These are phyloP conservation scores for Asclepias syriaca DNA, from an alignment of 257 asterid genomes.

Conservation along the genomic window DNA sequence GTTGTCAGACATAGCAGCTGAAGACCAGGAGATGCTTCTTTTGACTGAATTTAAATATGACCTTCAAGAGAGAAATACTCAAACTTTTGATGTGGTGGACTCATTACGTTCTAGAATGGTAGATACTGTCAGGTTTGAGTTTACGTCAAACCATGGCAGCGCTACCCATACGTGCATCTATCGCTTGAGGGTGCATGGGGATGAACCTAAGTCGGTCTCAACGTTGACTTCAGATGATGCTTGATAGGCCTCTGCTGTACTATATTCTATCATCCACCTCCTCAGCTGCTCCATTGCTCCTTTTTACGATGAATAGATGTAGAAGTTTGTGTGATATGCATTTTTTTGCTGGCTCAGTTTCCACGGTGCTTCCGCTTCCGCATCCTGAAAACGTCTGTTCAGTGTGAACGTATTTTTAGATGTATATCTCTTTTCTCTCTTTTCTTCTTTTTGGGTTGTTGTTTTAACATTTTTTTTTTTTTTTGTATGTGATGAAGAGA, in stretches of 20 bases:
- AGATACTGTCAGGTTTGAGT: conserved; percentile 66
- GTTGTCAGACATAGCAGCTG: conserved; percentile 22
- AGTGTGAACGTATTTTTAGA: not conserved
- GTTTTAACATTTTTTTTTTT: not conserved
- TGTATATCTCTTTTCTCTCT: not conserved
- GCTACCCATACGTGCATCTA: conserved; percentile 77
- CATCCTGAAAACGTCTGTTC: not conserved
- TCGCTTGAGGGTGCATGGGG: conserved; percentile 85
- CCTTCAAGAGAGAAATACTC: conserved; percentile 67
- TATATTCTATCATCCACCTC: conserved; percentile 2
- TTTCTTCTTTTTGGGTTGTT: not conserved
- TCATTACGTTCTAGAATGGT: conserved; percentile 40
- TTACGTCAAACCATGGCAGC: conserved; percentile 77
- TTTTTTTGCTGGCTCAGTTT: not conserved
- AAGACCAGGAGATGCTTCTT: conserved; percentile 33
- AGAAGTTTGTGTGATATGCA: too few relatives aligned
- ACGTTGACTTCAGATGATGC: conserved; percentile 28
- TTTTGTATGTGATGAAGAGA: not conserved
- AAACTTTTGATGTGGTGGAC: conserved; percentile 58
- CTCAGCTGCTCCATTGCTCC: not conserved
- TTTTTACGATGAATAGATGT: not conserved
- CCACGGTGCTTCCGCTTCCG: not conserved
- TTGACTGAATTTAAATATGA: conserved; percentile 70
- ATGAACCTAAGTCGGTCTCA: conserved; percentile 39
- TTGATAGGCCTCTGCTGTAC: conserved; percentile 28